These are phyloP conservation scores for Bacidia gigantensis DNA, from an alignment of 495 filamentous ascomycete species.

Conservation along the genomic window DNA sequence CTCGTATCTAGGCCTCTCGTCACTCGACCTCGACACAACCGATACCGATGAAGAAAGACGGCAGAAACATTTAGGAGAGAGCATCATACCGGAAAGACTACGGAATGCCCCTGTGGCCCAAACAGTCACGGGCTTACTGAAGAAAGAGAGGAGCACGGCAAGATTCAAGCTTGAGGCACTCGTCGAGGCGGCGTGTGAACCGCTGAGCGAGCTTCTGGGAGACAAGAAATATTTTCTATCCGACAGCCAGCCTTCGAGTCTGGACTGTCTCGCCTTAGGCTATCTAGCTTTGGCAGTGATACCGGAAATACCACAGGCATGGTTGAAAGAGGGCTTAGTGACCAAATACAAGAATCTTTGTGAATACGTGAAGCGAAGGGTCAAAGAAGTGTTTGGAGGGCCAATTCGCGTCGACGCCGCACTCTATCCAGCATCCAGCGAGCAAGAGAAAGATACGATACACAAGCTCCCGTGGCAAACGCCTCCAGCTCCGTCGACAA, in stretches of 20 bases:
- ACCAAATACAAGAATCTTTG: conserved; percentile 39
- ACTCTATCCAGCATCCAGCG: neutral
- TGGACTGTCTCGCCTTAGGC: conserved; percentile 68
- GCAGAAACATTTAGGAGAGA: neutral
- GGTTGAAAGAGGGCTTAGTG: conserved; percentile 51
- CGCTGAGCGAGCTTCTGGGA: conserved; percentile 49
- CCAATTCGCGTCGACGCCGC: neutral
- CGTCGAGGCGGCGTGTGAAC: conserved; percentile 51
- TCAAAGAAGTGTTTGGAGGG: conserved; percentile 28
- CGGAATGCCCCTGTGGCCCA: conserved; percentile 15
- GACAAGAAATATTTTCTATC: conserved; percentile 38
- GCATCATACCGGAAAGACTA: conserved; percentile 10
- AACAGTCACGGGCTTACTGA: conserved; percentile 20
- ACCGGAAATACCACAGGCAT: conserved; percentile 55
- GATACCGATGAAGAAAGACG: conserved; percentile 24
- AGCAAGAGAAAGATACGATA: neutral
- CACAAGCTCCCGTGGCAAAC: neutral
- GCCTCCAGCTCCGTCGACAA: neutral
- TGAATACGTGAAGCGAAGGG: conserved; percentile 38
- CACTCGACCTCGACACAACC: conserved; percentile 45
- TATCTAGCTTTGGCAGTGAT: conserved; percentile 64
- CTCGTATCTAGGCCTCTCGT: conserved; percentile 58
- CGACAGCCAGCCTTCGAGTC: conserved; percentile 35
- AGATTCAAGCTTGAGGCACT: conserved; percentile 59
- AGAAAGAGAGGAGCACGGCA: conserved; percentile 24